phyloP scores from a whole-genome alignment of 495 filamentous ascomycete species.

The Glarea lozoyensis region DNA sequence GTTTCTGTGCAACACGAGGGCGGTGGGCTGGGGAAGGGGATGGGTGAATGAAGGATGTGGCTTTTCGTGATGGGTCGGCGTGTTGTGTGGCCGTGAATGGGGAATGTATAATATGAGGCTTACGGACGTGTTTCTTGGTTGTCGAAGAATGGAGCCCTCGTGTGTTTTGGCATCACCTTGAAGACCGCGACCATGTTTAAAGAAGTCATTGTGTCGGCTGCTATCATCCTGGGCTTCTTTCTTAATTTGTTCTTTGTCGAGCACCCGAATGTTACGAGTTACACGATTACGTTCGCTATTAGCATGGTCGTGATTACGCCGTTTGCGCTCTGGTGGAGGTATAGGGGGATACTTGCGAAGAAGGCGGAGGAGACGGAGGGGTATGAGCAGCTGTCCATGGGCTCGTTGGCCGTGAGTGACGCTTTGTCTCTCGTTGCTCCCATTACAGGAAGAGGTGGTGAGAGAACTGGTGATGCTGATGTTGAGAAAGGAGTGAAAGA shows the following conservation, averaged over 20 bases:
- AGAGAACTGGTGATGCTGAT: not conserved
- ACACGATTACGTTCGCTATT: slow-evolving; percentile 12
- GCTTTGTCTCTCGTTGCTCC: too few relatives aligned
- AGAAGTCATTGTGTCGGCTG: slow-evolving; percentile 12
- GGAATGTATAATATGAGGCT: too few relatives aligned
- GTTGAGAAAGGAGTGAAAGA: slow-evolving; percentile 1
- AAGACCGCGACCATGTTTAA: too few relatives aligned
- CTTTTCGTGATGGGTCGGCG: too few relatives aligned
- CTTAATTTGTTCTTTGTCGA: slow-evolving; percentile 13
- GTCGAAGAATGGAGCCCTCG: too few relatives aligned
- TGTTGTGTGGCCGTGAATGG: too few relatives aligned
- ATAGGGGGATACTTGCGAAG: not conserved
- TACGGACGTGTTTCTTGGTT: too few relatives aligned
- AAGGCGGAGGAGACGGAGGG: not conserved
- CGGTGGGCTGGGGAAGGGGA: too few relatives aligned
- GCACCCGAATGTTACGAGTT: slow-evolving; percentile 8
- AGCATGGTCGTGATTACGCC: slow-evolving; percentile 3
- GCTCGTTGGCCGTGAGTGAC: not conserved
- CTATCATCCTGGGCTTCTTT: slow-evolving; percentile 13
- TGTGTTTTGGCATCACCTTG: too few relatives aligned
- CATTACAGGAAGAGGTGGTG: not conserved
- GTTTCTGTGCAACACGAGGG: too few relatives aligned
- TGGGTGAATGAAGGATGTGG: too few relatives aligned
- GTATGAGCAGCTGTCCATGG: not conserved
- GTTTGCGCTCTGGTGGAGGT: slow-evolving; percentile 7